Base-by-base conservation (phyloP, 192 early-diverging fungal species). In the Coemansia sp. region DNA sequence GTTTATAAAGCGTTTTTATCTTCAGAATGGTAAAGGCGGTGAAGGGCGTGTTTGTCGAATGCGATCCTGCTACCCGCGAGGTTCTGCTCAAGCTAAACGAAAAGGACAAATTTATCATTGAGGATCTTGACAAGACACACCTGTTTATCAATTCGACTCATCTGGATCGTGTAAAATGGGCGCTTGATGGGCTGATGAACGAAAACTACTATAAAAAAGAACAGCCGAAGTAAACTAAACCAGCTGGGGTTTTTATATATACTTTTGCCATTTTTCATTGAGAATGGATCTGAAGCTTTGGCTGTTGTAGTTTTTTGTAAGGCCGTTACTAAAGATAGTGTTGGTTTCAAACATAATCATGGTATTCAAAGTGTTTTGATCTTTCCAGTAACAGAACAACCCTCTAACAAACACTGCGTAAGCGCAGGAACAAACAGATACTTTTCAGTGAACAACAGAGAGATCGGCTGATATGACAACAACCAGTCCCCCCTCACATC, bases 111-210 rank as follows among this genome's bases (percentile, higher is more conserved):
- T 91, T 94, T 67, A 88, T 94, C n/a, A 90, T 94, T 55, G 89
- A 91, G 68, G 91, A 94, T 60, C 74, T 94, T 15, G 93, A 94
- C 78, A 89, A 87, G 7, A 92, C 89, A 0, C 93, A 94, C 68
- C 67, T 94, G 60, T 92, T 93, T 66, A 87, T 94, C 42, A 88
- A 89, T 66, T 71, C 87, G 8, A 77, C 74, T 4, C 86, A 82
- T 47, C 76, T 92, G 4, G 78, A 86, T 11, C 68, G 85, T 55
- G 62, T 93, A 4, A 86, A 89, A 47, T 61, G 66, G 4, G 87
- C 85, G 64, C 77, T 92, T 40, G 92, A 93, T 55, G 85, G 87
- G 69, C 82, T 92, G 48, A 75, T 93, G 63, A 87, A 93, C 76
- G 84, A 88, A 60, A 92, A 92, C 68, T 86, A 87, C 0, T 93